Base-by-base conservation (phyloP, 305 asterid genomes). In the Solanum hybrid region DNA sequence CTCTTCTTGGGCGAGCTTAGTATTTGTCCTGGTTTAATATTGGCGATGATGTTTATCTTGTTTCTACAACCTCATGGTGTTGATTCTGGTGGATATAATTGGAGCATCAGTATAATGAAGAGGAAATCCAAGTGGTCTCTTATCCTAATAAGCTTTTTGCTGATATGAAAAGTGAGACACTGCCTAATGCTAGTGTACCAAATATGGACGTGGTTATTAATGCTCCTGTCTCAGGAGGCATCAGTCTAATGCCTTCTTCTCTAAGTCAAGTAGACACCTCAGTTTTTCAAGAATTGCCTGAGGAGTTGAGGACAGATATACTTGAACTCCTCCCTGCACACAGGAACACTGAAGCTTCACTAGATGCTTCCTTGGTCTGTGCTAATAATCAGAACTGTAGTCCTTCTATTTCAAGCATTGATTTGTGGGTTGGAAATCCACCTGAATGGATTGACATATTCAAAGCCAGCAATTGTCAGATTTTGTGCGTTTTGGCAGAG, bases 191-290 rank as follows among this genome's bases (percentile, higher is more conserved):
- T 90, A 76, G 29, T 20, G 83, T 72, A 88, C 93, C 92, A 90
- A 75, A 73, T 33, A 86, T 90, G 82, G 26, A 81, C 75, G 79
- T 20, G 88, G 90, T 89, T 83, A 91, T 34, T 68, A 34, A 92
- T 89, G 90, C 92, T 94, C 90, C 92, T 73, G 90, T 84, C 91
- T 91, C 92, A 33, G 93, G 80, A 70, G 90, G 76, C 76, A 89
- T 73, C 89, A 76, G 90, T 89, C 72, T 95, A 91, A 95, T 96
- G 98, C 99, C 99, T 86, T 92, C 95, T 89, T 97, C 99, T 91
- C 93, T 96, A 81, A 97, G 99, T 93, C 99, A 96, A 95, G 94
- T 97, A 88, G 99, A 97, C 93, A 76, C 91, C 92, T 92, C 95
- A 38, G 98, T 95, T 84, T 93, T 96, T 93, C 97, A 95, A 90